Base-by-base conservation (phyloP, 2,329 filamentous ascomycete species). In the Scedosporium boydii region DNA sequence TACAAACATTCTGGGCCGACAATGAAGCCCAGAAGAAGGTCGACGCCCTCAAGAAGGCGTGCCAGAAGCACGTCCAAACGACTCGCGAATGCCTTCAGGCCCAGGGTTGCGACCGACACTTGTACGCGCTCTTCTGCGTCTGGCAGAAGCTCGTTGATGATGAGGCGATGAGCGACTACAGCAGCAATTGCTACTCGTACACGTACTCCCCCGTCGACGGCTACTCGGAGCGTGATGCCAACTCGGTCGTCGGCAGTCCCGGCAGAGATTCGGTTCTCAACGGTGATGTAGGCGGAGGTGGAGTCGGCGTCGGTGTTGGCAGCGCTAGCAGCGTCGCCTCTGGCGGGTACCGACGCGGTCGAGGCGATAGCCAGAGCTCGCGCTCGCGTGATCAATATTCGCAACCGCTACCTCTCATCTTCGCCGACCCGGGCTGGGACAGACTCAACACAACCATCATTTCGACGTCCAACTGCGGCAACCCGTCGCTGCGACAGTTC, bases 381-480 rank as follows among this genome's bases (percentile, higher is more conserved):
- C 68, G 65, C 65, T 69, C 63, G 66, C 71, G 83, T 69, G 76
- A 86, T 77, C 78, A 84, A 75, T 74, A 77, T 69, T 62, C 79
- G 69, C 71, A 80, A 70, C 70, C 78, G 63, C 82, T 93, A 69
- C 95, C 95, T 0, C 78, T 87, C 5, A 82, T 99, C 63, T 99
- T 98, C 73, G 87, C 88, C 58, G 95, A 99, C 70, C 69, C 83
- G 1, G 95, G 93, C 58, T 99, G 93, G 92, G 93, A 98, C 74
- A 93, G 90, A 72, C 84, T 97, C 67, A 98, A 98, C 78, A 96
- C 85, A 66, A 98, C 93, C 7, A 91, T 98, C 66, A 80, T 99
- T 46, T 96, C 91, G 6, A 98, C 95, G 0, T 97, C 93, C n/a
- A 99, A 99, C 79, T 99, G 95, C 75, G 95, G 95, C 64, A 99